Evolutionary conservation across 1,139 yeast species (phyloP).

Genomic region (Pichia sp.): DNA sequence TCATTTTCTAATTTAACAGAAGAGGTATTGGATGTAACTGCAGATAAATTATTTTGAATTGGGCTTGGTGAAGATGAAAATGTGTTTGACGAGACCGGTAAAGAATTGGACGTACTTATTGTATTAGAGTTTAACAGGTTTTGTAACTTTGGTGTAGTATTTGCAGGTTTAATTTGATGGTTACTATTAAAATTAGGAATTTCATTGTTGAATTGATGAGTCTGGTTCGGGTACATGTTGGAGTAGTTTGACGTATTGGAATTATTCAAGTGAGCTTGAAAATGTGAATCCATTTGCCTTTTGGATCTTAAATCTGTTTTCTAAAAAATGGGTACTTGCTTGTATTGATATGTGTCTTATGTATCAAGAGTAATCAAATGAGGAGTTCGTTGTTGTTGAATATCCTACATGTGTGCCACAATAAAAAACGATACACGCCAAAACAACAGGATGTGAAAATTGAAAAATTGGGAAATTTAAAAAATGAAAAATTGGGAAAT

Average conservation of each 20-base stretch:
- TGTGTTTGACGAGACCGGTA: constrained; percentile 3
- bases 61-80: constrained; percentile 6
- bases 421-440: not conserved
- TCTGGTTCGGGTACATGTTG: not conserved
- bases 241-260: not conserved
- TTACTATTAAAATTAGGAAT: not conserved
- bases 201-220: not conserved
- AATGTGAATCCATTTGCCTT: not conserved
- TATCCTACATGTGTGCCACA: not conserved
- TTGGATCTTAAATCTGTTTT: not conserved
- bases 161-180: too few species aligned
- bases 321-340: too few species aligned
- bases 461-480: not conserved
- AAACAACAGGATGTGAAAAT: too few species aligned
- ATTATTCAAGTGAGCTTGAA: not conserved
- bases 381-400: too few species aligned
- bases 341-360: not conserved
- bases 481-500: too few species aligned
- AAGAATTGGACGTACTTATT: not conserved
- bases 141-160: not conserved
- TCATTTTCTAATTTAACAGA: too few species aligned
- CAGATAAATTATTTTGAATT: constrained; percentile 2
- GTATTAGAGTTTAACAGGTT: not conserved
- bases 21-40: too few species aligned
- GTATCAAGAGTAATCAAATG: too few species aligned